Conservation (phyloP, 2,329 filamentous ascomycete genomes). For the Paracoccidioides lutzii region DNA sequence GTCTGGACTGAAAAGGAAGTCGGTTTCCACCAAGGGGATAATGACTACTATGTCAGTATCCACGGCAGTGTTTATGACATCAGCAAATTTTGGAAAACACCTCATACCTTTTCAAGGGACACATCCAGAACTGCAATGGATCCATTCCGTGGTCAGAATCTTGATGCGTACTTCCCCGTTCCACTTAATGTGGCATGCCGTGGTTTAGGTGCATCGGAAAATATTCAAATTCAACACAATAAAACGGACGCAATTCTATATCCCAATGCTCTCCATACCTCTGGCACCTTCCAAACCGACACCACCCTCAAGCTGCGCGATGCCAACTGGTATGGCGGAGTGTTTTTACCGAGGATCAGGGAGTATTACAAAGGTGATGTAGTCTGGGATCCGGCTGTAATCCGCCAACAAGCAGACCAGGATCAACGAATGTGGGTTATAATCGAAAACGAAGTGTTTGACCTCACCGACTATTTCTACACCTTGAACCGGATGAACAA, state of each 20-base stretch:
- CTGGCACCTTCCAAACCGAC: constrained; percentile 49
- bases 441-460: constrained; percentile 64
- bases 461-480: constrained; percentile 83
- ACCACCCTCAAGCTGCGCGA: constrained; percentile 46
- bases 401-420: constrained; percentile 54
- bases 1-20: constrained; percentile 68
- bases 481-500: constrained; percentile 51
- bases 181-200: constrained; percentile 64
- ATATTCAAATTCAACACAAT: constrained; percentile 38
- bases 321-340: constrained; percentile 62
- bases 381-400: constrained; percentile 50
- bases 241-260: constrained; percentile 52
- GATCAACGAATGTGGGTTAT: constrained; percentile 66
- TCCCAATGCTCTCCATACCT: constrained; percentile 52
- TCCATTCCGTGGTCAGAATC: constrained; percentile 60
- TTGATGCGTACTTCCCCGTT: constrained; percentile 76
- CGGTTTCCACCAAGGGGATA: constrained; percentile 51
- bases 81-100: constrained; percentile 67
- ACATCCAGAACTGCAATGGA: constrained; percentile 52
- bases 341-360: constrained; percentile 66
- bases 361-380: constrained; percentile 79
- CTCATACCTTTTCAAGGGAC: constrained; percentile 64
- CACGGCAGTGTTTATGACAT: constrained; percentile 87
- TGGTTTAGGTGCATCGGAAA: constrained; percentile 51
- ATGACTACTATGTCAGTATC: constrained; percentile 78